Base-by-base conservation (phyloP, 768 basidiomycete species). In the Lentinula boryana region DNA sequence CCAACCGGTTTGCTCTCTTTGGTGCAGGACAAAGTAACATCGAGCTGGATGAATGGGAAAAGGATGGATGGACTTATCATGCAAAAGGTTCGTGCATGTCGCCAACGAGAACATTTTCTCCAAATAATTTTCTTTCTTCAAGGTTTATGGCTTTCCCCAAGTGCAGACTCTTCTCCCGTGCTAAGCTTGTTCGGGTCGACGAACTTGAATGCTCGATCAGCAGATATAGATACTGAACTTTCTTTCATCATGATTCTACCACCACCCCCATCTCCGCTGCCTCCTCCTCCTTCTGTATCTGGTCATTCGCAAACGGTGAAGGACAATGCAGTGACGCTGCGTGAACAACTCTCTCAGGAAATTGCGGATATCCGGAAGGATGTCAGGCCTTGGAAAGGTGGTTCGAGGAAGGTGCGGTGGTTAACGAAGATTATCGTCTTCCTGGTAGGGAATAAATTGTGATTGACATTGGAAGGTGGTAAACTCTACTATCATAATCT, bases 61-160 rank as follows among this genome's bases (percentile, higher is more conserved):
- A 82, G 64, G 75, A 80, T 23, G 93, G 89, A 3, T 99, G 97
- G 97, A 98, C 97, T 1, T 99, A 99, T 74, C 97, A 99, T 68
- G 92, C 97, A 27, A 99, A 99, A 81, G 97, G 95, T 96, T 63
- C 41, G 71, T 18, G 27, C 9, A 40, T 40, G 43, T 36, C 16
- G 27, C 46, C 13, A 36, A 49, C 27, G 36, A 54, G 6, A 13
- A 3, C 5, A 38, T 8, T 3, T 48, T n/a, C n/a, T 7, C 49
- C 16, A 35, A 38, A 50, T 18, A 60, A 49, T n/a, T 41, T 55
- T 21, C 55, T 27, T 56, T 27, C 58, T n/a, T 61, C 15, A 43
- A 95, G 93, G 94, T 36, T 84, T 95, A 38, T 97, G 94, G 94
- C 70, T 94, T 10, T 90, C 91, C 2, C 85, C 86, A 16, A 74